Evolutionary conservation across 257 asterid species (phyloP).

Genomic region (Eustoma russellianum): DNA sequence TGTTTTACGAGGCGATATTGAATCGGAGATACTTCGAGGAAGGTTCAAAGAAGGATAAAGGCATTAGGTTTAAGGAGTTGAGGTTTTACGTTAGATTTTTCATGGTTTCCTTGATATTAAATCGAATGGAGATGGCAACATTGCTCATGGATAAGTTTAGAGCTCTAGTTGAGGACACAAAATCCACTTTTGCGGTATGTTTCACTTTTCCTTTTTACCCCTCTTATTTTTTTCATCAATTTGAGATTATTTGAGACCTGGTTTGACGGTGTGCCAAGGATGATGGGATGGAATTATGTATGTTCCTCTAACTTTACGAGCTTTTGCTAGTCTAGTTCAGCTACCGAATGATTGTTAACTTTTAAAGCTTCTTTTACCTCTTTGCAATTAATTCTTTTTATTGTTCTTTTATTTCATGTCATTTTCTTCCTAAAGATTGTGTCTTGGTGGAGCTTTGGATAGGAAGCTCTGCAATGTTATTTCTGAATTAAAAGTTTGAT

Average conservation of each 20-base stretch:
- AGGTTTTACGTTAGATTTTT: slow-evolving; percentile 90
- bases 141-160: slow-evolving; percentile 59
- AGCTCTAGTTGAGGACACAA: slow-evolving; percentile 79
- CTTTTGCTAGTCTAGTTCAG: too few relatives aligned
- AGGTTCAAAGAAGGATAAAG: slow-evolving; percentile 68
- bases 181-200: slow-evolving; percentile 68
- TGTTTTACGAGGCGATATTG: slow-evolving; percentile 88
- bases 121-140: slow-evolving; percentile 66
- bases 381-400: too few relatives aligned
- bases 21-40: slow-evolving; percentile 70
- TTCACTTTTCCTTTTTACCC: neutral
- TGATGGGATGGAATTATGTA: neutral
- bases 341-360: too few relatives aligned
- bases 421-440: too few relatives aligned
- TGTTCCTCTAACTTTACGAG: neutral
- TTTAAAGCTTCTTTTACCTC: too few relatives aligned
- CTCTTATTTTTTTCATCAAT: slow-evolving; percentile 5
- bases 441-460: too few relatives aligned
- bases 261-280: neutral
- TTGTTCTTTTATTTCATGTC: too few relatives aligned
- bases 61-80: slow-evolving; percentile 85
- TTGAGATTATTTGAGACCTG: slow-evolving; percentile 3
- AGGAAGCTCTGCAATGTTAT: too few relatives aligned
- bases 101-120: slow-evolving; percentile 75
- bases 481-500: too few relatives aligned